Evolutionary conservation across 805 yeast species (phyloP).

Genomic region (Ogataea pilisensis): DNA sequence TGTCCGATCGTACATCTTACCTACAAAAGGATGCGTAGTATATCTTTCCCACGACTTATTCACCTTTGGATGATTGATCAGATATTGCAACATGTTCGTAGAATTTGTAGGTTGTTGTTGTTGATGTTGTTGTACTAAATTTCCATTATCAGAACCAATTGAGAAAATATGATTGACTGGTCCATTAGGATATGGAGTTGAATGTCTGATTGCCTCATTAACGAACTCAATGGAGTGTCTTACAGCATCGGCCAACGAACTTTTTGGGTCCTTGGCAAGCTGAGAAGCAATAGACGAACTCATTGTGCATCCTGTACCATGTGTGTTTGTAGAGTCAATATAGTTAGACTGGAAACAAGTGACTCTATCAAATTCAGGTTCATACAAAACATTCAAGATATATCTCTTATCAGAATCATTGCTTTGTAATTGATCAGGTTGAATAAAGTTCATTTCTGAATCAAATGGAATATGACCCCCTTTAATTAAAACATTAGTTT

Average conservation of each 20-base stretch:
- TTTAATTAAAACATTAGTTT: constrained; percentile 62
- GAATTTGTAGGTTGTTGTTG: too few species aligned
- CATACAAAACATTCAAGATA: constrained; percentile 26
- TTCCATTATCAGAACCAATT: constrained; percentile 14
- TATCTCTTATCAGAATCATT: constrained; percentile 8
- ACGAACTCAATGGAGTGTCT: constrained; percentile 59
- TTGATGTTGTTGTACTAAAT: too few species aligned
- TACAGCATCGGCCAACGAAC: constrained; percentile 43
- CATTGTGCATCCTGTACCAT: constrained; percentile 90
- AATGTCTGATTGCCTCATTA: constrained; percentile 55
- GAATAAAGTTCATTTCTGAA: constrained; percentile 7
- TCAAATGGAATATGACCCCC: constrained; percentile 74
- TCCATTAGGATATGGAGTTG: constrained; percentile 45
- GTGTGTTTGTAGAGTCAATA: constrained; percentile 54
- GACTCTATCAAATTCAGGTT: constrained; percentile 30
- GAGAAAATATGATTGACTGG: constrained; percentile 67
- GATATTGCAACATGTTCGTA: constrained; percentile 34
- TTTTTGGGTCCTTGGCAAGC: constrained; percentile 48
- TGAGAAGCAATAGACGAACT: constrained; percentile 78
- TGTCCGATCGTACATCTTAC: constrained; percentile 45
- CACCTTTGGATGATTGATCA: constrained; percentile 54
- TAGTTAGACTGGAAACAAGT: constrained; percentile 45
- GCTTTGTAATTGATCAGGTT: constrained; percentile 10
- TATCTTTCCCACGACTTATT: constrained; percentile 54
- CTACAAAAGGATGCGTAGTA: constrained; percentile 58